Conservation (phyloP, 2,329 filamentous ascomycete genomes). For the Epichloe amarillans region DNA sequence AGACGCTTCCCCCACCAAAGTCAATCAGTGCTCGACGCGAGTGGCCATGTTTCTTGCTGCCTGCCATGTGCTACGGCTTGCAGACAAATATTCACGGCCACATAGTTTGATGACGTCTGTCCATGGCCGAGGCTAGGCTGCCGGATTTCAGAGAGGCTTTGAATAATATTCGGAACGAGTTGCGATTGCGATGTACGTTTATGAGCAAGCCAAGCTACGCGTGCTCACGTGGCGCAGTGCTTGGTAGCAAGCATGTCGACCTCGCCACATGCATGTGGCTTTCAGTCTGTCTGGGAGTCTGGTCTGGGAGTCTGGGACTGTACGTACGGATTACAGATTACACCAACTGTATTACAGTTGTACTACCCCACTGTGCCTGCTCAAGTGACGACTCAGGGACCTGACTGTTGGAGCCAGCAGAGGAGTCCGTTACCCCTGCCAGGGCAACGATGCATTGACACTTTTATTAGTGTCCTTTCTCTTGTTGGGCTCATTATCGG, state of each 20-base stretch:
- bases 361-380: no score
- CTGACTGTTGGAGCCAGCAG: background rate
- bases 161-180: no score
- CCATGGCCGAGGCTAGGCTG: no score
- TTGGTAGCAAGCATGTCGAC: background rate
- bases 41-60: background rate
- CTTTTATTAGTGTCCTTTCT: slow-evolving; percentile 9
- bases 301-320: background rate
- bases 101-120: no score
- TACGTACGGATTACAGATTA: no score
- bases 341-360: no score
- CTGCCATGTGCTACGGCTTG: background rate
- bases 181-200: no score
- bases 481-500: slow-evolving; percentile 18
- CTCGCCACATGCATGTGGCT: slow-evolving; percentile 16
- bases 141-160: no score
- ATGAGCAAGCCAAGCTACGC: background rate
- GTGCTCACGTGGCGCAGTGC: background rate
- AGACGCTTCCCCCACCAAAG: background rate
- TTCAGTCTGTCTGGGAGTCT: no score
- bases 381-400: background rate
- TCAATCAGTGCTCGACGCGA: background rate
- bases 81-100: no score
- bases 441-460: slow-evolving; percentile 9
- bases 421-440: slow-evolving; percentile 6